A percentile compares a stretch with the other conserved stretches of the same genome.
Conservation (phyloP, 441 rosid genomes). For the Aleurites moluccanus region DNA sequence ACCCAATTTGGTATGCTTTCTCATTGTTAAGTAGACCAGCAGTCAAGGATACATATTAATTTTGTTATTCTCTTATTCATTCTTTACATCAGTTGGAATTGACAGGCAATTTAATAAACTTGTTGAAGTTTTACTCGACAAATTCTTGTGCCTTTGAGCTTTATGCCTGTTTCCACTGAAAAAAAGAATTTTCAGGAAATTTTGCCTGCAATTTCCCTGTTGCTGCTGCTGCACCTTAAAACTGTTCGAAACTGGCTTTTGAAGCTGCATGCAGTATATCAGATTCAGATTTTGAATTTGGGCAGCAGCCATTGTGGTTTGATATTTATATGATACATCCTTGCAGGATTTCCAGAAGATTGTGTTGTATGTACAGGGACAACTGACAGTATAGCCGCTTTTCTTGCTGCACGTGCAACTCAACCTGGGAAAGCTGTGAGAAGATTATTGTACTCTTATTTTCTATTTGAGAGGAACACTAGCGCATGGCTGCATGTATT, state of each 20-base stretch:
- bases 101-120: not conserved
- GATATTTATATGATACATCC: slow-evolving; percentile 23
- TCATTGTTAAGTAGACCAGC: slow-evolving; percentile 6
- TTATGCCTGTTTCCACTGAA: not conserved
- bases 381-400: slow-evolving; percentile 90
- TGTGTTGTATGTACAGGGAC: slow-evolving; percentile 82
- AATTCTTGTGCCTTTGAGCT: not conserved
- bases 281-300: not conserved
- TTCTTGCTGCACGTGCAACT: slow-evolving; percentile 87
- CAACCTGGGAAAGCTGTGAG: slow-evolving; percentile 87
- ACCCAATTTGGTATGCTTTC: slow-evolving; percentile 48
- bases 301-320: not conserved
- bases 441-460: slow-evolving; percentile 12
- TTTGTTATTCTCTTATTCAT: not conserved
- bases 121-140: not conserved
- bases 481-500: not conserved
- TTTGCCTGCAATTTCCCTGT: not conserved
- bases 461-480: slow-evolving; percentile 3
- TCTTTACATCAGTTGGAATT: not conserved
- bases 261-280: slow-evolving; percentile 5
- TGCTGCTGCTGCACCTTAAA: slow-evolving; percentile 5
- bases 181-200: not conserved
- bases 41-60: not conserved
- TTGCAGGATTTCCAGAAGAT: slow-evolving; percentile 72
- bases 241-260: not conserved